Conservation (phyloP, 2,329 filamentous ascomycete species). For the Cladosporium cucumerinum region DNA sequence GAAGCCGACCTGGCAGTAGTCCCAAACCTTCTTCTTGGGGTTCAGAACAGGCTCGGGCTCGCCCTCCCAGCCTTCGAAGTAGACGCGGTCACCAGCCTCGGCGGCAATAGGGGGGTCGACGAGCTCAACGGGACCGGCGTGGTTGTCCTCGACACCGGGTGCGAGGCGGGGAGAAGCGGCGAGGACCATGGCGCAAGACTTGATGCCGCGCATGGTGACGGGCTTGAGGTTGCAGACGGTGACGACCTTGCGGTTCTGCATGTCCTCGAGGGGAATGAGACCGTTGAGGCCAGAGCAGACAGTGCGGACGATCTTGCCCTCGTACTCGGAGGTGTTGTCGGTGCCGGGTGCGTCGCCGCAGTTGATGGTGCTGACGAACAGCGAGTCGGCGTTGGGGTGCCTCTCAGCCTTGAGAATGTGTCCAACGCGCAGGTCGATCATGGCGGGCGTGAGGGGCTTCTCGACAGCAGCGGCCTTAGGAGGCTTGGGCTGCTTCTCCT, state of each 20-base stretch:
- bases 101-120: conserved; percentile 76
- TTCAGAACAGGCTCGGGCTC: conserved; percentile 92
- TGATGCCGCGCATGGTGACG: conserved; percentile 94
- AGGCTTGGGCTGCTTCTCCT: conserved; percentile 75
- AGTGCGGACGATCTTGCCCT: conserved; percentile 86
- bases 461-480: conserved; percentile 59
- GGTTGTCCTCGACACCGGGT: conserved; percentile 79
- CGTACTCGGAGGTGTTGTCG: conserved; percentile 86
- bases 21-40: conserved; percentile 99
- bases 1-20: conserved; percentile 93
- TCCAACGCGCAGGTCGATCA: conserved; percentile 93
- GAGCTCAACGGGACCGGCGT: conserved; percentile 88
- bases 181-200: conserved; percentile 83
- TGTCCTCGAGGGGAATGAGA: conserved; percentile 85
- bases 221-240: conserved; percentile 98
- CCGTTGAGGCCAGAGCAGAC: conserved; percentile 97
- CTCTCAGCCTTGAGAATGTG: conserved; percentile 95
- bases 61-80: conserved; percentile 90
- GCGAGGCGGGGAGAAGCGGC: conserved; percentile 82
- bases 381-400: conserved; percentile 93
- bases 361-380: conserved; percentile 93
- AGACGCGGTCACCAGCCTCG: conserved; percentile 81
- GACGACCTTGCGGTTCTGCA: conserved; percentile 94
- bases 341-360: conserved; percentile 83
- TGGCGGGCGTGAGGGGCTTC: conserved; percentile 73